Conservation (phyloP, 352 stramenopile species). For the Pythium chondricola region DNA sequence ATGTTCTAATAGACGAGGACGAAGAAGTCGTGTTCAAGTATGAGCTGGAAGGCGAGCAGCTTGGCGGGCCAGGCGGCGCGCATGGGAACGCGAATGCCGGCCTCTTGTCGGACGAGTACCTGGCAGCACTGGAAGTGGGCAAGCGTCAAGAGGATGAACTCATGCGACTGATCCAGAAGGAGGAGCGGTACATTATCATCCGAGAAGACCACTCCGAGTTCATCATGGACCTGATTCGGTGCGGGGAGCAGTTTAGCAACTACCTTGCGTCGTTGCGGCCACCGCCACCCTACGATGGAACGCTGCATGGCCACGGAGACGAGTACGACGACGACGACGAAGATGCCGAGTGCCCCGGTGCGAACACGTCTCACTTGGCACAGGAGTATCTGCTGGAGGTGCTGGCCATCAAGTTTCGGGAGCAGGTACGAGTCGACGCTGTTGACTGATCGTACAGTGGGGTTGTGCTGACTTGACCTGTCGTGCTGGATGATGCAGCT, state of each 20-base stretch:
- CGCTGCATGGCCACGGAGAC: slow-evolving; percentile 25
- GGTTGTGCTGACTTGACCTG: neutral
- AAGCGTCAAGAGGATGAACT: slow-evolving; percentile 66
- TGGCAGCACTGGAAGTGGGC: slow-evolving; percentile 53
- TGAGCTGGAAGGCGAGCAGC: slow-evolving; percentile 47
- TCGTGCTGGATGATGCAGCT: slow-evolving; percentile 22
- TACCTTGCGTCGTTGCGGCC: slow-evolving; percentile 42
- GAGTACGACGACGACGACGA: slow-evolving; percentile 45
- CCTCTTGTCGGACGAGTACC: slow-evolving; percentile 57
- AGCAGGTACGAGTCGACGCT: slow-evolving; percentile 37
- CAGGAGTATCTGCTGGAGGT: slow-evolving; percentile 78
- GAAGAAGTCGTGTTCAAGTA: slow-evolving; percentile 73
- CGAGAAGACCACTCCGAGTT: slow-evolving; percentile 73
- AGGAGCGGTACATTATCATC: slow-evolving; percentile 83
- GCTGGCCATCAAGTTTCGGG: slow-evolving; percentile 70
- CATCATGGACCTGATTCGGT: slow-evolving; percentile 77
- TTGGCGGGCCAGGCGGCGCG: slow-evolving; percentile 8
- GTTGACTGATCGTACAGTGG: neutral
- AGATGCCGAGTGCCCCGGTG: slow-evolving; percentile 56
- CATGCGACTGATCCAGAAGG: slow-evolving; percentile 68
- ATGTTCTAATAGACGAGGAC: slow-evolving; percentile 43
- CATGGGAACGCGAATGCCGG: slow-evolving; percentile 15
- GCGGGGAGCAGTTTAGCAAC: slow-evolving; percentile 64
- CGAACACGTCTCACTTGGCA: slow-evolving; percentile 68
- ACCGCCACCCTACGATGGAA: slow-evolving; percentile 10